These are phyloP conservation scores for Lagenidium sp. DNA, from an alignment of 352 stramenopile species.

Conservation along the genomic window DNA sequence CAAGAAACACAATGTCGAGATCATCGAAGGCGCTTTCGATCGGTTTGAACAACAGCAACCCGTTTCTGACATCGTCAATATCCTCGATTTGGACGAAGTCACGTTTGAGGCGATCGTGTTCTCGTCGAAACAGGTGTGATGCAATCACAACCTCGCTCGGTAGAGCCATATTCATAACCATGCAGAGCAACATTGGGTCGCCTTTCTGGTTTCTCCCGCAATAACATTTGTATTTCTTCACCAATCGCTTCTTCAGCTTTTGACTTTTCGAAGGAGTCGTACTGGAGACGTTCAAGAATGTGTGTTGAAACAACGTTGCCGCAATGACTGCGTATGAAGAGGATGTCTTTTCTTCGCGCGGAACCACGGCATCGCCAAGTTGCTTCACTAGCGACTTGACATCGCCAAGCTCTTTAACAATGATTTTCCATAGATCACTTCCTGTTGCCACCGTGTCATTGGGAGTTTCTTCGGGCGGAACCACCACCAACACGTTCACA, in stretches of 20 bases:
- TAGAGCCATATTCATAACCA: too few species aligned
- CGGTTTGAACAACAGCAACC: constrained; percentile 8
- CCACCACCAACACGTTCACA: constrained; percentile 15
- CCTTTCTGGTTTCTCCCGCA: not conserved
- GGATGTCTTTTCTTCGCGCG: too few species aligned
- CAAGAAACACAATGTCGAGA: constrained; percentile 1
- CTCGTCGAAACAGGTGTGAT: not conserved
- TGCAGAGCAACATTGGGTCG: not conserved
- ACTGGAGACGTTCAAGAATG: too few species aligned
- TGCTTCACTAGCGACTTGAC: too few species aligned
- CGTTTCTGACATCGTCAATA: constrained; percentile 9
- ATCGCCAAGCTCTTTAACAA: too few species aligned
- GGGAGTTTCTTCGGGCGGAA: constrained; percentile 4
- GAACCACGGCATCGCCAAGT: too few species aligned
- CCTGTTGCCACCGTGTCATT: too few species aligned
- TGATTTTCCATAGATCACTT: too few species aligned
- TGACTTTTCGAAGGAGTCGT: not conserved
- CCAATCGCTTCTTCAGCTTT: not conserved
- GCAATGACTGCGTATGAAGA: too few species aligned
- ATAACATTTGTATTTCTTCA: not conserved
- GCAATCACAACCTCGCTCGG: not conserved
- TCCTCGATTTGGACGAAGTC: constrained; percentile 1
- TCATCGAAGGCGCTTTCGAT: constrained; percentile 6
- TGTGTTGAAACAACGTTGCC: too few species aligned
- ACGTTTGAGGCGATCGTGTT: not conserved